Evolutionary conservation across 2,329 filamentous ascomycete species (phyloP), one percentile per base, ranked within the genome.

Genomic region (Madurella fahalii): DNA sequence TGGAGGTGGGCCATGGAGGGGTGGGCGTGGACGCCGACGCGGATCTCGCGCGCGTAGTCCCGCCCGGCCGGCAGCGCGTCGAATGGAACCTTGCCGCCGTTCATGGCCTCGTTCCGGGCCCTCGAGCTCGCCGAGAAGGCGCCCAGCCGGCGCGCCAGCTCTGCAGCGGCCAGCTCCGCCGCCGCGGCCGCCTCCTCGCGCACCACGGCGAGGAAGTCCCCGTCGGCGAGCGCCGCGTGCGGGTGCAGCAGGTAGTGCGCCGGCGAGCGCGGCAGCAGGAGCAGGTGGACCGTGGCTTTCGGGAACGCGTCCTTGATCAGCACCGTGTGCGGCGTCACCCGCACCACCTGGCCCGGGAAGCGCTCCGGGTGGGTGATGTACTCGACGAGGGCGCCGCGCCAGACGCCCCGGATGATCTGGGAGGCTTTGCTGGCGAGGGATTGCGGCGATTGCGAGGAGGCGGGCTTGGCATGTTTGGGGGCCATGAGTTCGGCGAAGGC

Each of bases 1-100:
- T 99, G 94, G 52, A 97, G 68, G 69, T 97, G 90, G 59, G 82
- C 86, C 94, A 99, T 97, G 53, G 87, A 92, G 2, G 94, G 94
- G 62, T 86, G 83, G 2, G 90, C 87, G 72, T 99, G 94, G 8
- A 96, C 81, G 13, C 94, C 94, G 17, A 85, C 80, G 47, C 82
- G 80, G 47, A 97, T 79, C 25, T 94, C 90, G 12, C 75, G 73
- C 40, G 75, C 72, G 89, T 91, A 97, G 71, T 96, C 85, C 20
- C 93, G 79, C 0, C 91, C 92, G 0, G 67, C 59, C 0, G 91
- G 91, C 9, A 92, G 72, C 42, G 76, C 66, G 59, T 85, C 77
- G 63, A 92, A 79, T 0, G 87, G 85, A n/a, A 78, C 84, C n/a
- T n/a, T n/a, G 47, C 81, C 65, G n/a, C 81, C 73, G 1, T 69